Evolutionary conservation across 2,329 filamentous ascomycete genomes (phyloP).

Genomic region (Penicillium olsonii): DNA sequence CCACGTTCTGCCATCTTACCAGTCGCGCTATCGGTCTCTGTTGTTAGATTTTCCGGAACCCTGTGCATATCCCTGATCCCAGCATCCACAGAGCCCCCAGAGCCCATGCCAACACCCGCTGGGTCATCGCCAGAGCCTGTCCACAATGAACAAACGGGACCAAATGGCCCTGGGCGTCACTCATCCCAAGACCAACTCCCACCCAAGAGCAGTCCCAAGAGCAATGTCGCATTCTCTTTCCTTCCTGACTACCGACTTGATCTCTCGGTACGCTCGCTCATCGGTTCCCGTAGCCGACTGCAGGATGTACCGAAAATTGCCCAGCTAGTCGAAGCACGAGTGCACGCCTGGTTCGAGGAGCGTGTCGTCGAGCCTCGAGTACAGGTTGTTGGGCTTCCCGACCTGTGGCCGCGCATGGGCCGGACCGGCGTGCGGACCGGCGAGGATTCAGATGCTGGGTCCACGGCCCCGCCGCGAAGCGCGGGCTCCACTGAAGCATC

Average conservation of each 20-base stretch:
- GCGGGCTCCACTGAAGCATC: conserved; percentile 31
- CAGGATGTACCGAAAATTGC: conserved; percentile 69
- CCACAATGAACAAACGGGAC: background rate
- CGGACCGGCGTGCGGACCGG: conserved; percentile 46
- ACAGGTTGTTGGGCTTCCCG: conserved; percentile 64
- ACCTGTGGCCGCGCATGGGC: conserved; percentile 62
- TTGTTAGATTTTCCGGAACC: conserved; percentile 93
- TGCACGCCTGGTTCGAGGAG: conserved; percentile 69
- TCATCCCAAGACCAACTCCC: conserved; percentile 16
- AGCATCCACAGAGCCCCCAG: conserved; percentile 46
- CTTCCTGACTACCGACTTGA: conserved; percentile 64
- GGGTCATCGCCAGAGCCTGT: conserved; percentile 27
- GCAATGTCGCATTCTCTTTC: conserved; percentile 93
- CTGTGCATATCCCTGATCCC: conserved; percentile 92
- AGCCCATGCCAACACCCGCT: conserved; percentile 38
- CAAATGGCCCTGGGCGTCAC: conserved; percentile 12
- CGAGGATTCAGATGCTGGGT: conserved; percentile 44
- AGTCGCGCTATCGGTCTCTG: conserved; percentile 85
- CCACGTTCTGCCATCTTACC: conserved; percentile 85
- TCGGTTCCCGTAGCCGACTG: conserved; percentile 62
- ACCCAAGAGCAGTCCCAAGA: conserved; percentile 62
- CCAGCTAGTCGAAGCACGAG: conserved; percentile 63
- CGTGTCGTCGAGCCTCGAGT: conserved; percentile 66
- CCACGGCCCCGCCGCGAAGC: conserved; percentile 33
- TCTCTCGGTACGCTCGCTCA: conserved; percentile 64